Percentiles rank a stretch among this genome's conserved stretches.
Evolutionary conservation across 345 rosid genomes (phyloP).

Genomic region (Viola odorata): DNA sequence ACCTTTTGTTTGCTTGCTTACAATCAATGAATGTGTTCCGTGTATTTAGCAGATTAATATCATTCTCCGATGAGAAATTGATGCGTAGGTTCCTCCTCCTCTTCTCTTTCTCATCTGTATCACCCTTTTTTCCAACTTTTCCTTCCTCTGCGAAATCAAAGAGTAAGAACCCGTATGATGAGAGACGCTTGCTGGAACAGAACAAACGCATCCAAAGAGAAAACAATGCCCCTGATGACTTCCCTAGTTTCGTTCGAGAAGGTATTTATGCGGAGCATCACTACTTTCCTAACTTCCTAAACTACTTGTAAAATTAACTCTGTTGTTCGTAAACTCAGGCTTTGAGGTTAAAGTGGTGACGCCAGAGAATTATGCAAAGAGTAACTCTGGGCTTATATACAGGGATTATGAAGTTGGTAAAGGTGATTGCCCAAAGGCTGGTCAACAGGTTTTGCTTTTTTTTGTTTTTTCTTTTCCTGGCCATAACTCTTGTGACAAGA

Average conservation of each 20-base stretch:
- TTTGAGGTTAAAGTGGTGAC: slow-evolving; percentile 85
- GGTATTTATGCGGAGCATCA: slow-evolving; percentile 28
- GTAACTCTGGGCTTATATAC: slow-evolving; percentile 84
- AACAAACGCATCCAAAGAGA: slow-evolving; percentile 79
- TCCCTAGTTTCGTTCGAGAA: slow-evolving; percentile 89
- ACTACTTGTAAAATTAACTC: neutral
- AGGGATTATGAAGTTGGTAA: slow-evolving; percentile 71
- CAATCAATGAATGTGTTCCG: slow-evolving; percentile 11
- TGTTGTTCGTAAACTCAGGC: slow-evolving; percentile 41
- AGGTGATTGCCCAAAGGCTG: slow-evolving; percentile 90
- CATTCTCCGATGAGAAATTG: slow-evolving; percentile 25
- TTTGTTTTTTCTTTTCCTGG: slow-evolving; percentile 8
- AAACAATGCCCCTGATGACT: slow-evolving; percentile 82
- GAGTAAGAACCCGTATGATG: slow-evolving; percentile 76
- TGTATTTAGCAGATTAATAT: neutral
- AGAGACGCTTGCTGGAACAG: slow-evolving; percentile 78
- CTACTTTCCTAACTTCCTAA: neutral
- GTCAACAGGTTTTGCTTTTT: slow-evolving; percentile 81
- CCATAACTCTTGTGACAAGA: too few relatives aligned
- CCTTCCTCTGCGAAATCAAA: slow-evolving; percentile 62
- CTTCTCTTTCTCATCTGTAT: slow-evolving; percentile 26
- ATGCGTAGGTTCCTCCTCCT: slow-evolving; percentile 51
- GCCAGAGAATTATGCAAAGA: slow-evolving; percentile 57
- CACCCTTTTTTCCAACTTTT: slow-evolving; percentile 38
- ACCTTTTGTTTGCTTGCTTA: too few relatives aligned